Conservation (phyloP, 345 rosid genomes). For the Lepidium aucheri region DNA sequence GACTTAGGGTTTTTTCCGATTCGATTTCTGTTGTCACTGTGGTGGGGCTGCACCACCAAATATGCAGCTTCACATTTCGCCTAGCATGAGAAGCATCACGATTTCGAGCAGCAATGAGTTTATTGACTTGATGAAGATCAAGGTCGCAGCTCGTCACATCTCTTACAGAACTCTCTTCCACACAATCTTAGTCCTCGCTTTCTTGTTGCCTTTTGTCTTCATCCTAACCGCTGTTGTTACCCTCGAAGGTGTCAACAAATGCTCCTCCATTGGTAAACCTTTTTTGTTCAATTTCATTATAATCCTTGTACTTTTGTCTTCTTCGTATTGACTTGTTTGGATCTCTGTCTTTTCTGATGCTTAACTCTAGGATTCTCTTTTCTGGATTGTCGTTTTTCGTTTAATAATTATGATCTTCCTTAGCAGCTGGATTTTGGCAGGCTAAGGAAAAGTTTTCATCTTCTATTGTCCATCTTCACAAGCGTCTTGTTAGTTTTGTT, state of each 20-base stretch:
- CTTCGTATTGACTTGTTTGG: not conserved
- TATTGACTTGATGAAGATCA: constrained; percentile 99
- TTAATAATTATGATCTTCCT: not conserved
- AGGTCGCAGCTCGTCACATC: constrained; percentile 99
- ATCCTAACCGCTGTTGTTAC: constrained; percentile 96
- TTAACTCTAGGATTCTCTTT: not conserved
- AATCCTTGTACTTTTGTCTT: not conserved
- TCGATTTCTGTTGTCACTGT: constrained; percentile 10
- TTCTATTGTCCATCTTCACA: not conserved
- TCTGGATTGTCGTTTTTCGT: not conserved
- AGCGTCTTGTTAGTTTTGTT: constrained; percentile 1
- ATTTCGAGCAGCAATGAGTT: constrained; percentile 96
- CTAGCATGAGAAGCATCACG: constrained; percentile 99
- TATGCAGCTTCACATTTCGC: constrained; percentile 99
- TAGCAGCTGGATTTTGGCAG: not conserved
- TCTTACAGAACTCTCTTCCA: constrained; percentile 95
- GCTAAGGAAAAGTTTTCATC: not conserved
- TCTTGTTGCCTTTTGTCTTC: constrained; percentile 97
- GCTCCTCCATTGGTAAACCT: constrained; percentile 89
- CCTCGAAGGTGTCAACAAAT: constrained; percentile 99
- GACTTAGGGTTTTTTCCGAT: constrained; percentile 18
- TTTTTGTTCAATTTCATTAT: not conserved
- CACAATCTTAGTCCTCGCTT: constrained; percentile 90
- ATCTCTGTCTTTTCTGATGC: not conserved
- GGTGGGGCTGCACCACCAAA: constrained; percentile 71